A percentile compares a stretch with the other conserved stretches of the same genome.
phyloP scores from a whole-genome alignment of 176 grass and related monocot species.

The Luzula sylvatica region DNA sequence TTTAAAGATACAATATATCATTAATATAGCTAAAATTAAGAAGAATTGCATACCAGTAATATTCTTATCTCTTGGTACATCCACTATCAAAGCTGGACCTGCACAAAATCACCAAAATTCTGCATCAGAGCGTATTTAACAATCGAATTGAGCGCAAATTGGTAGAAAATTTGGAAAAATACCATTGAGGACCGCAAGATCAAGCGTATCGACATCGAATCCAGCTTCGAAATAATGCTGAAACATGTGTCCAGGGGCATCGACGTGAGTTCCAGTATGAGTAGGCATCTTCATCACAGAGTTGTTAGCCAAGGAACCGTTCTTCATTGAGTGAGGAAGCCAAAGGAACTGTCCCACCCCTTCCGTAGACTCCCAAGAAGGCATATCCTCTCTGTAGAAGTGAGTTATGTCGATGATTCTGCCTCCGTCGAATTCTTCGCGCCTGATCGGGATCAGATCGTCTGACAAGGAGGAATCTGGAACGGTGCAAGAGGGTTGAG shows the following conservation, averaged over 20 bases:
- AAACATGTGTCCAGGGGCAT: slow-evolving; percentile 69
- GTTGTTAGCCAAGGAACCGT: slow-evolving; percentile 62
- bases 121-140: not conserved
- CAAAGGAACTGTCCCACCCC: slow-evolving; percentile 50
- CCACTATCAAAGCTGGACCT: slow-evolving; percentile 38
- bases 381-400: slow-evolving; percentile 61
- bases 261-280: slow-evolving; percentile 66
- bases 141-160: no score
- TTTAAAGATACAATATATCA: not conserved
- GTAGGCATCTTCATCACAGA: slow-evolving; percentile 53
- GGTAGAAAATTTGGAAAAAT: no score
- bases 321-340: slow-evolving; percentile 46
- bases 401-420: slow-evolving; percentile 71
- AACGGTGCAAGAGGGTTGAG: slow-evolving; percentile 18
- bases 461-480: not conserved
- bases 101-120: not conserved
- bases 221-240: slow-evolving; percentile 56
- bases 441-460: slow-evolving; percentile 17
- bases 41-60: slow-evolving; percentile 27
- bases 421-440: slow-evolving; percentile 40
- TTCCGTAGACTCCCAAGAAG: slow-evolving; percentile 42
- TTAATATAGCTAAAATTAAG: not conserved
- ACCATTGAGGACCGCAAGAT: slow-evolving; percentile 57
- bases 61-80: slow-evolving; percentile 44
- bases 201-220: slow-evolving; percentile 57